Evolutionary conservation across 495 filamentous ascomycete genomes (phyloP).

Genomic region (Penicillium paradoxum): DNA sequence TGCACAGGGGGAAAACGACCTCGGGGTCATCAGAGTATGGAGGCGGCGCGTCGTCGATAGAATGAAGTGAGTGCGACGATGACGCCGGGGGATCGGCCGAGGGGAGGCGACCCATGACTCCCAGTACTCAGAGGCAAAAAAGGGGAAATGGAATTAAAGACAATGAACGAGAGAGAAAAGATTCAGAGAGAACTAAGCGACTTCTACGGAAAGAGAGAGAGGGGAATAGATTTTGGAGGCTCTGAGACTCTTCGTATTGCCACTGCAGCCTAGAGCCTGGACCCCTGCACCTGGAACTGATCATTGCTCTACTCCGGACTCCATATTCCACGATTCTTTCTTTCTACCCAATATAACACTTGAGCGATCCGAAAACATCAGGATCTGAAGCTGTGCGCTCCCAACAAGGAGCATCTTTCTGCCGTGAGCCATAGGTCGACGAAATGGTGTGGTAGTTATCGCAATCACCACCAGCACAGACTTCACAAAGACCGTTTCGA

Average conservation of each 20-base stretch:
- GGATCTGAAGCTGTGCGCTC: neutral
- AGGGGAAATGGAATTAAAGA: neutral
- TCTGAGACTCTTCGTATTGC: neutral
- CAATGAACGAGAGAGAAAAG: neutral
- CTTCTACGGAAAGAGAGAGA: neutral
- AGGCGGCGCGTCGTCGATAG: slow-evolving; percentile 20
- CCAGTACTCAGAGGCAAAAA: neutral
- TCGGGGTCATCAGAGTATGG: slow-evolving; percentile 24
- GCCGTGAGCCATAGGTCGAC: slow-evolving; percentile 3
- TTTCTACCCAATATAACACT: slow-evolving; percentile 4
- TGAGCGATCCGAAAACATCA: neutral
- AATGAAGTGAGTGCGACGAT: slow-evolving; percentile 22
- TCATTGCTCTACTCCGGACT: too few relatives aligned
- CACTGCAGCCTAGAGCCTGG: neutral
- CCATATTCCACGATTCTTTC: neutral
- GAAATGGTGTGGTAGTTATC: neutral
- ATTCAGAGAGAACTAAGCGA: too few relatives aligned
- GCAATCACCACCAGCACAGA: neutral
- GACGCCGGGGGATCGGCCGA: slow-evolving; percentile 11
- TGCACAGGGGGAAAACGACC: neutral
- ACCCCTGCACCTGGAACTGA: neutral
- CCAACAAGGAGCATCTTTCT: neutral
- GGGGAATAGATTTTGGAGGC: neutral
- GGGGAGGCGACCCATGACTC: slow-evolving; percentile 19
- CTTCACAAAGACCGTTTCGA: slow-evolving; percentile 3